Evolutionary conservation across 345 rosid species (phyloP).

Genomic region (Sonneratia caseolaris): DNA sequence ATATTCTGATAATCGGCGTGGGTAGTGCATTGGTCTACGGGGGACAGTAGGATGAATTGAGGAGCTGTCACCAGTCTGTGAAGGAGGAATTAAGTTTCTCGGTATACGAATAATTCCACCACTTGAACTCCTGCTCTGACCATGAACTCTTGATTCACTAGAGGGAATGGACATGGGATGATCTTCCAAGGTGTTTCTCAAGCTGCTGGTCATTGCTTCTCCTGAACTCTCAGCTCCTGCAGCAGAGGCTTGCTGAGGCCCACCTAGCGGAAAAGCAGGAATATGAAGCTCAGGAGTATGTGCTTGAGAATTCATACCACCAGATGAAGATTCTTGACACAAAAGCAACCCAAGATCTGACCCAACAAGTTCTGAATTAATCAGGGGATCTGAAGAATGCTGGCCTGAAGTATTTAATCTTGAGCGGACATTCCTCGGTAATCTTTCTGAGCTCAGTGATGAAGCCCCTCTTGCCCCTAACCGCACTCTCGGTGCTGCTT

Average conservation of each 20-base stretch:
- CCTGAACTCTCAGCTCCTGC: conserved; percentile 15
- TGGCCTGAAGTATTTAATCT: conserved; percentile 26
- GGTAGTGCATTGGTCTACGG: conserved; percentile 39
- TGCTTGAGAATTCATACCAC: conserved; percentile 21
- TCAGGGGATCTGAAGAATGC: conserved; percentile 31
- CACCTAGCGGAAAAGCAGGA: conserved; percentile 41
- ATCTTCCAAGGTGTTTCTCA: conserved; percentile 31
- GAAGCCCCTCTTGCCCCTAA: conserved; percentile 34
- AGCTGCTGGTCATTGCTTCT: conserved; percentile 20
- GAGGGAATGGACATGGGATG: conserved; percentile 41
- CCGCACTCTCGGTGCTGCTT: conserved; percentile 35
- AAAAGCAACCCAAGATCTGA: conserved; percentile 36
- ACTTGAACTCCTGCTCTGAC: conserved; percentile 23
- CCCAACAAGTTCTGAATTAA: conserved; percentile 31
- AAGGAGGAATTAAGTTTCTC: conserved; percentile 42
- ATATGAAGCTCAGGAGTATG: conserved; percentile 32
- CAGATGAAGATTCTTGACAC: conserved; percentile 28
- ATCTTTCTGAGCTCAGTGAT: conserved; percentile 28
- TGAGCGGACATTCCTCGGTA: conserved; percentile 27
- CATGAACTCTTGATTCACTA: conserved; percentile 33
- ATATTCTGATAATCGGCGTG: conserved; percentile 56
- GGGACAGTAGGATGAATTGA: conserved; percentile 43
- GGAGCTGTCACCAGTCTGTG: conserved; percentile 34
- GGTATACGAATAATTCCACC: conserved; percentile 27
- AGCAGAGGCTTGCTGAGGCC: conserved; percentile 34